A percentile compares a stretch with the other conserved stretches of the same genome.
phyloP scores from a whole-genome alignment of 257 asterid species.

The Asclepias syriaca region DNA sequence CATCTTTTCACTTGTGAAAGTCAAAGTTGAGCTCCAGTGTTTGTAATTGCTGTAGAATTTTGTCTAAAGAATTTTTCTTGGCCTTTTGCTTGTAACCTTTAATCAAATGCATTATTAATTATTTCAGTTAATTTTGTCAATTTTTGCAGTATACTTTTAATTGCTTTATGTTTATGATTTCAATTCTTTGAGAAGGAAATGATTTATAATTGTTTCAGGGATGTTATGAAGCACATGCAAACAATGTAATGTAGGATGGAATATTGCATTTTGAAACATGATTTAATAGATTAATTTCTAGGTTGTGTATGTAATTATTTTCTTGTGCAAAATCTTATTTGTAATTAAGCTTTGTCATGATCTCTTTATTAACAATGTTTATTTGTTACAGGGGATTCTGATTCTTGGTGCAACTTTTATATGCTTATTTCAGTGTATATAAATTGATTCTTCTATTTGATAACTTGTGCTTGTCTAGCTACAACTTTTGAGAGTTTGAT shows the following conservation, averaged over 20 bases:
- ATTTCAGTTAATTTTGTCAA: not conserved
- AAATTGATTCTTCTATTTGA: slow-evolving; percentile 24
- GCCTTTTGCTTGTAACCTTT: not conserved
- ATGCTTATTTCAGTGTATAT: not conserved
- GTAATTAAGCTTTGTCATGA: not conserved
- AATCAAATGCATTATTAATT: not conserved
- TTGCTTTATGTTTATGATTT: not conserved
- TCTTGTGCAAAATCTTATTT: not conserved
- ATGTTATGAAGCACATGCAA: not conserved
- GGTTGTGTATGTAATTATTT: not conserved
- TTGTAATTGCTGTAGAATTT: not conserved
- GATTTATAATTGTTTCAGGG: not conserved
- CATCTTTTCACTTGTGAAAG: not conserved
- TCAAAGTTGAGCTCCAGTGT: not conserved
- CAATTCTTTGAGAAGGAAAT: not conserved
- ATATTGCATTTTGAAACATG: too few relatives aligned
- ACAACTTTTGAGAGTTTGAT: not conserved
- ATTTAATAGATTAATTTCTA: too few relatives aligned
- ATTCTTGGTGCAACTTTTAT: not conserved
- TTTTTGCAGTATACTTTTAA: not conserved
- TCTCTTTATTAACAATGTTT: not conserved
- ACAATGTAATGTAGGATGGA: not conserved
- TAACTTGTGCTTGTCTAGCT: slow-evolving; percentile 18
- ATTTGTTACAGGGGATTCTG: not conserved
- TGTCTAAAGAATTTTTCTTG: not conserved